Base-by-base conservation (phyloP, 257 asterid species). In the Lavandula angustifolia region DNA sequence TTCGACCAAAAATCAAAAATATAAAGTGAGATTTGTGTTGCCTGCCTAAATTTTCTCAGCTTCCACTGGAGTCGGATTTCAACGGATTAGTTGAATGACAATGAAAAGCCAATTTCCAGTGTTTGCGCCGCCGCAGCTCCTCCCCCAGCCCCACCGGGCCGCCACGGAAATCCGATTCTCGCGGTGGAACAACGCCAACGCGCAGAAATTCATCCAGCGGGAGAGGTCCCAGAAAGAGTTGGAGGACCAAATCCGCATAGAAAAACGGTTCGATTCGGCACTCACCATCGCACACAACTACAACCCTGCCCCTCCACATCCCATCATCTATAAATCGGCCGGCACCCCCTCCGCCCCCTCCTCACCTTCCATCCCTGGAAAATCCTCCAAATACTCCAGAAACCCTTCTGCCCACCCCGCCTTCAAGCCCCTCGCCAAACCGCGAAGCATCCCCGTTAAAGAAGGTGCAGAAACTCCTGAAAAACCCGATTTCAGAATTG, bases 121-220 rank as follows among this genome's bases (percentile, higher is more conserved):
- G 11, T 82, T 89, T 47, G 78, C 89, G 37, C 96, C 98, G 42
- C 83, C 84, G 46, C 76, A 71, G 42, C 79, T 76, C 74, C 81
- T 67, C 58, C 79, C 67, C 16, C 67, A 67, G 4, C 77, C 73
- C 74, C 81, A 66, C 80, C 87, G 79, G 22, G 64, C 75, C 6
- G 59, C 83, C 64, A 78, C 95, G 54, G 88, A 83, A 62, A 64
- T 89, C 77, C 94, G 95, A 70, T 87, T 89, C 82, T 82, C 99
- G 5, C 86, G 99, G 46, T 92, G 99, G 99, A 89, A 92, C 95
- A 92, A 92, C 81, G 95, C 96, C 74, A 89, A 85, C 80, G 96
- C 99, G 55, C 85, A 84, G 51, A 85, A 89, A 71, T 85, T 85
- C 83, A 70, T 68, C 79, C 85, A 77, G 44, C 85, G 52, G 2